Evolutionary conservation across 2,329 filamentous ascomycete genomes (phyloP), one percentile per base, ranked within the genome.

Genomic region (Talaromyces sp.): DNA sequence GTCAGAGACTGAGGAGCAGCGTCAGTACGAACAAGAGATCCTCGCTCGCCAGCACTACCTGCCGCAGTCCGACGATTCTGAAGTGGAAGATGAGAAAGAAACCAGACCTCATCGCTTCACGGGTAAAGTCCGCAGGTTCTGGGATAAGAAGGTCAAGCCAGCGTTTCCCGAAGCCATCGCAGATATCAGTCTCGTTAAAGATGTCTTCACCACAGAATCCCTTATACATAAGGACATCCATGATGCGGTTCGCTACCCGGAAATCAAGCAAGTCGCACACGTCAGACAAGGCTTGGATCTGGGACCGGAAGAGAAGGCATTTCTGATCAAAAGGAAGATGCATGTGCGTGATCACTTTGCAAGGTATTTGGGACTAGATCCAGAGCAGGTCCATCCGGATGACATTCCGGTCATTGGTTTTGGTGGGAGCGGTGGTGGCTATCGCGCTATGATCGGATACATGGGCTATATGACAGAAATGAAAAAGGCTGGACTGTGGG

Each of bases 91-190:
- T 35, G 64, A 66, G 45, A 63, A 66, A 31, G 11, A 48, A n/a
- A 9, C 37, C 1, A 43, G 39, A 11, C 43, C 24, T 4, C 45
- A 31, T 43, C 19, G 64, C 37, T 48, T 65, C 24, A 54, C 24
- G n/a, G 60, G 43, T 6, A 59, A 39, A 54, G 37, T 66, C 7
- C 43, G 47, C 4, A 45, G 9, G 7, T 54, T 63, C 19, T 66
- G 64, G 64, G 56, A 66, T 14, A 62, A 59, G 45, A 63, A 52
- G 10, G 64, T 66, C 60, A 66, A 63, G 24, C 64, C 64, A 14
- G 64, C 64, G 10, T 66, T 66, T 54, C 64, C 64, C 9, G 64
- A 65, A 7, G 64, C 64, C 4, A 65, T 65, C 13, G 64, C 64
- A 4, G 64, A 66, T 48, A 62, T 66, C 35, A 52, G 43, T 31